Evolutionary conservation across 148 eudicot species (phyloP).

Genomic region (Suaeda aralocaspica): DNA sequence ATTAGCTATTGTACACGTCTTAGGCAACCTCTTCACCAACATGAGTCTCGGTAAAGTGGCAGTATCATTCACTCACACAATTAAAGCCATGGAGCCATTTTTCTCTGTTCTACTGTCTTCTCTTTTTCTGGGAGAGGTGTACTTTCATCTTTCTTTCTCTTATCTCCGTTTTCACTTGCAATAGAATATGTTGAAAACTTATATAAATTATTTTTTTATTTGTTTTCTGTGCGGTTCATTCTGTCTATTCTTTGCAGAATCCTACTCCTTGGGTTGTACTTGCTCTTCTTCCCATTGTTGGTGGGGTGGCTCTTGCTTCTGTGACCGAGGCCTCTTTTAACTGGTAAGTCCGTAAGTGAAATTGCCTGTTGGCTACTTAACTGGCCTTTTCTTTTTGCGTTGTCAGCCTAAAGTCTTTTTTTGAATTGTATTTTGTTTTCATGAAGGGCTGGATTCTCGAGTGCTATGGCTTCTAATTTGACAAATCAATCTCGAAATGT

Average conservation of each 20-base stretch:
- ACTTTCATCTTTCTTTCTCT: background rate
- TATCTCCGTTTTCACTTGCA: background rate
- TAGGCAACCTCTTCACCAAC: constrained; percentile 91
- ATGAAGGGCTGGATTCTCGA: constrained; percentile 92
- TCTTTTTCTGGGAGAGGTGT: constrained; percentile 79
- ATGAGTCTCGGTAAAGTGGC: constrained; percentile 97
- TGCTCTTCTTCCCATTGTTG: constrained; percentile 84
- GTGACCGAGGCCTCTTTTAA: constrained; percentile 90
- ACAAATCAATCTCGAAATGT: constrained; percentile 92
- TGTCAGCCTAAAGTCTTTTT: background rate
- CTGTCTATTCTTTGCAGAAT: constrained; percentile 30
- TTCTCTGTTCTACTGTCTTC: constrained; percentile 83
- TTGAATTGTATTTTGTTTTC: constrained; percentile 3
- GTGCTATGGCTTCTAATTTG: constrained; percentile 94
- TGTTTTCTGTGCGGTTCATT: constrained; percentile 9
- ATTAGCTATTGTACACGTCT: constrained; percentile 69
- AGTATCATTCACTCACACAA: constrained; percentile 90
- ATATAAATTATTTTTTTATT: background rate
- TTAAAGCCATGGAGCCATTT: constrained; percentile 97
- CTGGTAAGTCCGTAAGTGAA: constrained; percentile 80
- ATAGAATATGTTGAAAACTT: background rate
- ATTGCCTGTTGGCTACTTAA: constrained; percentile 10
- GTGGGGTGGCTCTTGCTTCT: constrained; percentile 94
- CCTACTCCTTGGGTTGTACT: constrained; percentile 84
- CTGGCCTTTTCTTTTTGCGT: background rate